Percentiles rank a stretch among this genome's conserved stretches.
These are phyloP conservation scores for Starmerella geochares DNA, from an alignment of 805 yeast species.

Conservation along the genomic window DNA sequence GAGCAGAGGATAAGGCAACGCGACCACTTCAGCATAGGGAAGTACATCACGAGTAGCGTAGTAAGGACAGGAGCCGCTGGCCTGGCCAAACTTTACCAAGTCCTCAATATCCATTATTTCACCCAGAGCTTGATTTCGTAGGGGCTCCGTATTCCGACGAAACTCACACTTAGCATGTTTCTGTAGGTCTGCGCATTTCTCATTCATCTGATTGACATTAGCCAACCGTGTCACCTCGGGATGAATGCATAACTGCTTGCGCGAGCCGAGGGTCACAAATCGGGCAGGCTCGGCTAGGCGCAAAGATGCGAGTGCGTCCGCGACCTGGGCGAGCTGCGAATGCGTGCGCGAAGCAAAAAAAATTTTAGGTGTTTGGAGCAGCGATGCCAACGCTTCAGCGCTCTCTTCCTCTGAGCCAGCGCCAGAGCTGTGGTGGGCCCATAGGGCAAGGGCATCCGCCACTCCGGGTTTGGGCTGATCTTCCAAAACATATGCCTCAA, in stretches of 20 bases:
- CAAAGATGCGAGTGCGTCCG: constrained; percentile 57
- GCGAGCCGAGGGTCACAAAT: constrained; percentile 65
- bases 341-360: constrained; percentile 80
- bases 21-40: constrained; percentile 57
- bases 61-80: constrained; percentile 63
- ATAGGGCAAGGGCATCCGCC: constrained; percentile 7
- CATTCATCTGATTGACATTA: constrained; percentile 54
- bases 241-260: constrained; percentile 76
- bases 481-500: constrained; percentile 13
- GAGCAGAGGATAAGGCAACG: constrained; percentile 76
- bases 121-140: constrained; percentile 37
- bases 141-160: constrained; percentile 32
- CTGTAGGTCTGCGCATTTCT: constrained; percentile 68
- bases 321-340: constrained; percentile 74
- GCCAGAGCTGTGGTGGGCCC: background rate
- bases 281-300: constrained; percentile 55
- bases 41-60: constrained; percentile 56
- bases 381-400: constrained; percentile 10
- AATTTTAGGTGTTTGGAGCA: constrained; percentile 39
- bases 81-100: constrained; percentile 48
- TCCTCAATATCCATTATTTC: constrained; percentile 78
- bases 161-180: constrained; percentile 37
- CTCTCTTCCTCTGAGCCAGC: constrained; percentile 7
- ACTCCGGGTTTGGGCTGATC: constrained; percentile 10
- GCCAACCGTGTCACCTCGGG: constrained; percentile 44